Evolutionary conservation across 768 basidiomycete species (phyloP).

Genomic region (Boletus rubropictus): DNA sequence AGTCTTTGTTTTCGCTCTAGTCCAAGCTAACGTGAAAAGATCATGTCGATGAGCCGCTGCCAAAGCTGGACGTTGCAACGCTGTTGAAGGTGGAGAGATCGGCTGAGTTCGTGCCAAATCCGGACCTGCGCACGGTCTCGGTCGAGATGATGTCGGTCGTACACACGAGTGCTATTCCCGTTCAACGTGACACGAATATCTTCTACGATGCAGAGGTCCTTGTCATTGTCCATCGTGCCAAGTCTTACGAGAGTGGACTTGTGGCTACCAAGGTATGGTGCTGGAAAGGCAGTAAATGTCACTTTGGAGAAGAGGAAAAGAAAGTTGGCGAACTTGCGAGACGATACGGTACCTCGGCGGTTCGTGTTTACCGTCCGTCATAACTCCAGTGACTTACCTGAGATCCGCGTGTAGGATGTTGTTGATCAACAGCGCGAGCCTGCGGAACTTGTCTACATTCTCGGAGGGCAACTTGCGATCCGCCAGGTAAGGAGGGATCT

Average conservation of each 20-base stretch:
- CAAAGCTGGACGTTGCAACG: conserved; percentile 42
- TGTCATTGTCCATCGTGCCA: conserved; percentile 62
- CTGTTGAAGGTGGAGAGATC: conserved; percentile 33
- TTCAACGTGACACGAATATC: conserved; percentile 43
- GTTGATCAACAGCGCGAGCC: conserved; percentile 64
- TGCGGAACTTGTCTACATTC: conserved; percentile 49
- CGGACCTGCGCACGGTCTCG: conserved; percentile 54
- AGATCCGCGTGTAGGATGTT: conserved; percentile 21
- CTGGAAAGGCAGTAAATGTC: conserved; percentile 60
- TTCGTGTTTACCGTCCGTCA: conserved; percentile 30
- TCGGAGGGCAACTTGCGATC: conserved; percentile 68
- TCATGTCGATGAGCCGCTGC: conserved; percentile 40
- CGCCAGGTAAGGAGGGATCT: conserved; percentile 52
- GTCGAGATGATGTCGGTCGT: conserved; percentile 63
- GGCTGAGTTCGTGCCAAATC: conserved; percentile 18
- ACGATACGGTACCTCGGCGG: conserved; percentile 63
- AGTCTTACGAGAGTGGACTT: conserved; percentile 58
- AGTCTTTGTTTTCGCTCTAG: not conserved
- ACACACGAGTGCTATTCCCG: conserved; percentile 42
- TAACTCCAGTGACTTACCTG: not conserved
- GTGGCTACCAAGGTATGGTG: conserved; percentile 69
- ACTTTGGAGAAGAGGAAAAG: conserved; percentile 54
- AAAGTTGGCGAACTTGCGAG: conserved; percentile 68
- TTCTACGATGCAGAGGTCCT: conserved; percentile 75
- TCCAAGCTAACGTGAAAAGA: conserved; percentile 24